Evolutionary conservation across 139 green algal species (phyloP).

Genomic region (Chlorella sp.): DNA sequence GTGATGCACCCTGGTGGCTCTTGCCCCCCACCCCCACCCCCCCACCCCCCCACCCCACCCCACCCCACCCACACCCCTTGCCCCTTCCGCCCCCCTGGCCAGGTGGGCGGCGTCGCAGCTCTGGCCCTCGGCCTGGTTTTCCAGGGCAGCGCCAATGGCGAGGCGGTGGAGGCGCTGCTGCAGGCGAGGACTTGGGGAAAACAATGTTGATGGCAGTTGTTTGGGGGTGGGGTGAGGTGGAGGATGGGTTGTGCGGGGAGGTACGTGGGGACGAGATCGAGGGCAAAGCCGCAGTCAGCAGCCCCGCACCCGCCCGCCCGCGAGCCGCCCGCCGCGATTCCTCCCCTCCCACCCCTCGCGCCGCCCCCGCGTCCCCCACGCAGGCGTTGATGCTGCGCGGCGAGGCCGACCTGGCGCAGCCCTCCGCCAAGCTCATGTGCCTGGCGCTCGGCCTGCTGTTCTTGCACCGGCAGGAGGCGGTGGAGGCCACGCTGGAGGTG

Average conservation of each 20-base stretch:
- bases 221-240: too few species aligned
- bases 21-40: too few species aligned
- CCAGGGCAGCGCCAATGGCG: constrained; percentile 70
- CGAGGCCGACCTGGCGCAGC: constrained; percentile 79
- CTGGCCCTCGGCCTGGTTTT: constrained; percentile 93
- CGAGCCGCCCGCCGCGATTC: too few species aligned
- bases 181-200: constrained; percentile 73
- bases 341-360: background rate
- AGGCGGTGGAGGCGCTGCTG: constrained; percentile 80
- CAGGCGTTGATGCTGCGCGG: constrained; percentile 89
- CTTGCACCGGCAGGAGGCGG: constrained; percentile 84
- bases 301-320: too few species aligned
- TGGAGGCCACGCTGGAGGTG: constrained; percentile 95
- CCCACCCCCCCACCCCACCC: too few species aligned
- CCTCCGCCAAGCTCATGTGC: constrained; percentile 78
- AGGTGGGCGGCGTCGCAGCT: constrained; percentile 75
- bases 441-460: constrained; percentile 95
- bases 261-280: too few species aligned
- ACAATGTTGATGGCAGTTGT: too few species aligned
- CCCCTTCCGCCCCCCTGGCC: background rate
- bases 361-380: background rate
- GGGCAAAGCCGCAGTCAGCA: too few species aligned
- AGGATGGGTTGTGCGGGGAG: too few species aligned
- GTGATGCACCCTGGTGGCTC: too few species aligned
- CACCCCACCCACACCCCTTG: background rate